phyloP scores from a whole-genome alignment of 2,329 filamentous ascomycete species.

The Parastagonospora nodorum region DNA sequence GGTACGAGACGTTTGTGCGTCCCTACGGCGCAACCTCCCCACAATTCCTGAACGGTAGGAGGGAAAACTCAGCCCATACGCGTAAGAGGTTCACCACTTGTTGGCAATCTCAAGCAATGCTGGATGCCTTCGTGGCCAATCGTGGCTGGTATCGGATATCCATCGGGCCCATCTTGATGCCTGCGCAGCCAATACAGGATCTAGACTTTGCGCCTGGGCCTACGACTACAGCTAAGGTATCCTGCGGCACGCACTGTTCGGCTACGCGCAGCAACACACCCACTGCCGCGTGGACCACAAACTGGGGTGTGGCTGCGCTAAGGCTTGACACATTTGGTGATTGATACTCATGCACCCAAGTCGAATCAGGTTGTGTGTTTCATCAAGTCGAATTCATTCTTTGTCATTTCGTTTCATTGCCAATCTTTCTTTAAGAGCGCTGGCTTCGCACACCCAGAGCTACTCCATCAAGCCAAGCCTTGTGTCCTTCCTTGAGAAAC shows the following conservation, averaged over 20 bases:
- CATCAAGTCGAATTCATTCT: constrained; percentile 24
- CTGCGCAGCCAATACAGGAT: constrained; percentile 10
- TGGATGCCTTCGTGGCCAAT: constrained; percentile 26
- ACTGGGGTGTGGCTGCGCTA: constrained; percentile 18
- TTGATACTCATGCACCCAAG: constrained; percentile 25
- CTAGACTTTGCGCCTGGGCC: constrained; percentile 6
- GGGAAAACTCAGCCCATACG: constrained; percentile 32
- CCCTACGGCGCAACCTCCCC: constrained; percentile 17
- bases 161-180: constrained; percentile 18
- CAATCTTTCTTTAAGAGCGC: constrained; percentile 33
- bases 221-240: constrained; percentile 11
- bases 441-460: constrained; percentile 29
- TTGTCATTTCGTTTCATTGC: constrained; percentile 13
- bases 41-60: constrained; percentile 34
- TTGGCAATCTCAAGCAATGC: constrained; percentile 22
- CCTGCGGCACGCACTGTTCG: constrained; percentile 13
- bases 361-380: constrained; percentile 17
- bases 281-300: constrained; percentile 22
- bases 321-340: constrained; percentile 20
- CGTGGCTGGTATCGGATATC: constrained; percentile 6
- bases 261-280: constrained; percentile 24
- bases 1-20: too few species aligned
- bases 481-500: constrained; percentile 20
- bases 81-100: constrained; percentile 35
- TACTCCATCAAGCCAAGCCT: constrained; percentile 39